Percentiles rank a stretch among this genome's conserved stretches.
Evolutionary conservation across 495 filamentous ascomycete species (phyloP).

Genomic region (Neurospora sp.): DNA sequence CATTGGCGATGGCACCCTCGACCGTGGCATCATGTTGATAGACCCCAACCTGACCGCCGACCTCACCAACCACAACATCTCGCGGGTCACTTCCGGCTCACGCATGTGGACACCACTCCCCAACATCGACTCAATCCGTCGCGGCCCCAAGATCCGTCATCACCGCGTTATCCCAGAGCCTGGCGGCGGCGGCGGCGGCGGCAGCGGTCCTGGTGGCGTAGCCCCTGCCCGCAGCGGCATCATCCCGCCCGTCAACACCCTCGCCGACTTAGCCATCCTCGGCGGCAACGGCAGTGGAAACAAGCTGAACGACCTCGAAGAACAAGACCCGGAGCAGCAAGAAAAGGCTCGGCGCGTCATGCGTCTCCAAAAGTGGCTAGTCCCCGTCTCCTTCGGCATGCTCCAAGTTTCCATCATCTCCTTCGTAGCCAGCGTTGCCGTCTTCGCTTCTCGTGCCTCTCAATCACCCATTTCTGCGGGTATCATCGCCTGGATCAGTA

Average conservation of each 20-base stretch:
- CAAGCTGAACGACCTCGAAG: neutral
- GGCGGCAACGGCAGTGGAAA: neutral
- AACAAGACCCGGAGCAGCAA: neutral
- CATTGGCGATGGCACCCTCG: neutral
- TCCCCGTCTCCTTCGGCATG: conserved; percentile 2
- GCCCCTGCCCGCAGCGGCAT: neutral
- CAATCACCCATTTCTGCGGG: conserved; percentile 1
- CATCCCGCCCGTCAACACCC: neutral
- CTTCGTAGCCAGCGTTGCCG: conserved; percentile 9
- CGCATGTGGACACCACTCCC: neutral
- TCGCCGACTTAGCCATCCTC: neutral
- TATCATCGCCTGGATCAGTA: neutral
- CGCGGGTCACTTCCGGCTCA: neutral
- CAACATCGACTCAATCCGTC: conserved; percentile 9
- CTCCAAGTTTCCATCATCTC: conserved; percentile 6
- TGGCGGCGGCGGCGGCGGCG: neutral
- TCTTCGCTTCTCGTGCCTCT: neutral
- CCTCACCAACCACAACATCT: neutral
- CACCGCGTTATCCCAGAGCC: conserved; percentile 2
- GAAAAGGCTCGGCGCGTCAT: neutral
- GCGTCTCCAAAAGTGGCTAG: neutral
- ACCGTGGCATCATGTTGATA: neutral
- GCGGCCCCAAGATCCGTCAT: conserved; percentile 9
- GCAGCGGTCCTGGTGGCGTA: neutral
- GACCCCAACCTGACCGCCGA: neutral